These are phyloP conservation scores for Scedosporium boydii DNA, from an alignment of 2,329 filamentous ascomycete species.

Conservation along the genomic window DNA sequence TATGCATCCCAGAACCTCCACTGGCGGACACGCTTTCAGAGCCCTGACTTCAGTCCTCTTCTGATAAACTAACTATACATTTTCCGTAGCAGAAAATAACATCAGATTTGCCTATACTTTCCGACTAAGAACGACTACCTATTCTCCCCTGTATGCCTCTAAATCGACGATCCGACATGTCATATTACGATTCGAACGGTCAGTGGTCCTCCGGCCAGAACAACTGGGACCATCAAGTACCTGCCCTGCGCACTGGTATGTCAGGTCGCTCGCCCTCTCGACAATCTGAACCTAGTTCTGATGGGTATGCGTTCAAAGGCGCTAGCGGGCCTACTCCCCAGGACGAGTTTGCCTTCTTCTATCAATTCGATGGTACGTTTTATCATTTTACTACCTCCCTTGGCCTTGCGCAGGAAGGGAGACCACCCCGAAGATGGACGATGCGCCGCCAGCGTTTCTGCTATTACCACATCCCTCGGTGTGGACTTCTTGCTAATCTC, in stretches of 20 bases:
- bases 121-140: neutral
- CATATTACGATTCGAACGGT: constrained; percentile 33
- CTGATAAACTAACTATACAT: too few species aligned
- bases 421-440: too few species aligned
- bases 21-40: neutral
- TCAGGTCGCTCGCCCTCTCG: neutral
- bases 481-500: neutral
- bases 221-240: constrained; percentile 37
- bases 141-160: neutral
- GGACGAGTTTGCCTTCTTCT: constrained; percentile 74
- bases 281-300: constrained; percentile 8
- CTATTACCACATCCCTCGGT: neutral
- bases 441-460: too few species aligned
- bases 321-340: constrained; percentile 64
- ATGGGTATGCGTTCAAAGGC: constrained; percentile 35
- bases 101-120: neutral
- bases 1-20: neutral
- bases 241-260: constrained; percentile 27
- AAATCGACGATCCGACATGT: constrained; percentile 21
- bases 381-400: neutral
- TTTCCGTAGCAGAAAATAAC: too few species aligned
- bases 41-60: too few species aligned
- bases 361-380: constrained; percentile 80
- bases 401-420: neutral
- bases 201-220: constrained; percentile 27